Percentiles rank a stretch among this genome's conserved stretches.
These are phyloP conservation scores for Kwoniella dendrophila DNA, from an alignment of 768 basidiomycete species.

Conservation along the genomic window DNA sequence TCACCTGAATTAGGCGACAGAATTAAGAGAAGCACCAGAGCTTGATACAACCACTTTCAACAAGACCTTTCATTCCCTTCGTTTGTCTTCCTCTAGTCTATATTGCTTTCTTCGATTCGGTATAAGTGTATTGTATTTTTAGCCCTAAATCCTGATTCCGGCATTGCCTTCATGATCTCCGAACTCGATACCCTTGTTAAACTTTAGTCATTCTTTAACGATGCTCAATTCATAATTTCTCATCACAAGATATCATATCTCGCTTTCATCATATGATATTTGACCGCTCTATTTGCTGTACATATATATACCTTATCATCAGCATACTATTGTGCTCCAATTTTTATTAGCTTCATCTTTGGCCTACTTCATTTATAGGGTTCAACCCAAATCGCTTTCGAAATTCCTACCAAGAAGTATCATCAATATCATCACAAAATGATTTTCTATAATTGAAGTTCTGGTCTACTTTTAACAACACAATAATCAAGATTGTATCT, in stretches of 20 bases:
- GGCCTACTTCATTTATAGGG: too few relatives aligned
- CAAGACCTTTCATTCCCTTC: background rate
- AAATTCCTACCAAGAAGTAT: background rate
- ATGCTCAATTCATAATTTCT: background rate
- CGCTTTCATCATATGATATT: background rate
- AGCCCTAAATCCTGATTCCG: too few relatives aligned
- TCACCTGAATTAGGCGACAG: conserved; percentile 10
- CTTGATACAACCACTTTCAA: background rate
- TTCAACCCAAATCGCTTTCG: background rate
- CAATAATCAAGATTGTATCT: too few relatives aligned
- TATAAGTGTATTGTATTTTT: background rate
- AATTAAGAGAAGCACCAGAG: background rate
- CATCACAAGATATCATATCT: background rate
- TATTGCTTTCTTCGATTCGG: background rate
- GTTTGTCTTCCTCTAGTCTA: background rate
- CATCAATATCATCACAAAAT: background rate
- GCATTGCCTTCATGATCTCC: too few relatives aligned
- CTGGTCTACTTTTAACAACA: too few relatives aligned
- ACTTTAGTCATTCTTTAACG: conserved; percentile 9
- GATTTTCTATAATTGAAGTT: too few relatives aligned
- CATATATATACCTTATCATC: too few relatives aligned
- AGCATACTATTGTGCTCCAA: too few relatives aligned
- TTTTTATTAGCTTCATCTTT: background rate
- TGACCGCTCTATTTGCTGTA: background rate
- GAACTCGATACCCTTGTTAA: background rate